Base-by-base conservation (phyloP, 495 filamentous ascomycete genomes). In the Wilcoxina mikolae region DNA sequence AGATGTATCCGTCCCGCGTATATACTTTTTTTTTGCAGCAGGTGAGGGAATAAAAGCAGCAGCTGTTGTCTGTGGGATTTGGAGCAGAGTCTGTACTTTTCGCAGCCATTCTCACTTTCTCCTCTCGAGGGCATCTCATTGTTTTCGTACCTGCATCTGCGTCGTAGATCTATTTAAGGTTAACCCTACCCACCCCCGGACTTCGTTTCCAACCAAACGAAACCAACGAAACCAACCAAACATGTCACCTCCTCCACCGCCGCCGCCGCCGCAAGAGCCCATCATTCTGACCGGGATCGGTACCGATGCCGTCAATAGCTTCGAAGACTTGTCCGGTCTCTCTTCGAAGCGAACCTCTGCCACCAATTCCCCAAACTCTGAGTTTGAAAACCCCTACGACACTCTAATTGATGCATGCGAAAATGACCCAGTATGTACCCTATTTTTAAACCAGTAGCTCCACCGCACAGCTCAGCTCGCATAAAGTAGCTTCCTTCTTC, bases 351-450 rank as follows among this genome's bases (percentile, higher is more conserved):
- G 46, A 27, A 52, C 46, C 11, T 26, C 51, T 3, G 28, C 28
- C 2, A 17, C 47, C 2, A 25, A 25, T 12, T n/a, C 41, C 18
- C 67, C 67, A 24, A 59, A 69, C 33, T 64, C 71, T 42, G 68
- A 69, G 0, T 72, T 69, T 41, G 68, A 73, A 47, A 94, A 88
- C 58, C 88, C 85, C 0, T 94, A 90, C 64, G 74, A 89, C 61
- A 76, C 79, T 11, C 68, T 94, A 33, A 80, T 95, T 51, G 64
- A 76, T 25, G 72, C 73, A 10, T 81, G 76, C 59, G 59, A 76
- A 17, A 69, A 79, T 53, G 67, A 79, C 56, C 70, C 78, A 58
- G 84, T 85, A 72, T 66, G 56, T 51, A 29, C 23, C n/a, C n/a
- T n/a, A n/a, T n/a, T n/a, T n/a, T n/a, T 18, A 12, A 39, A 39